Conservation (phyloP, 768 basidiomycete genomes). For the Pleurotus pulmonarius region DNA sequence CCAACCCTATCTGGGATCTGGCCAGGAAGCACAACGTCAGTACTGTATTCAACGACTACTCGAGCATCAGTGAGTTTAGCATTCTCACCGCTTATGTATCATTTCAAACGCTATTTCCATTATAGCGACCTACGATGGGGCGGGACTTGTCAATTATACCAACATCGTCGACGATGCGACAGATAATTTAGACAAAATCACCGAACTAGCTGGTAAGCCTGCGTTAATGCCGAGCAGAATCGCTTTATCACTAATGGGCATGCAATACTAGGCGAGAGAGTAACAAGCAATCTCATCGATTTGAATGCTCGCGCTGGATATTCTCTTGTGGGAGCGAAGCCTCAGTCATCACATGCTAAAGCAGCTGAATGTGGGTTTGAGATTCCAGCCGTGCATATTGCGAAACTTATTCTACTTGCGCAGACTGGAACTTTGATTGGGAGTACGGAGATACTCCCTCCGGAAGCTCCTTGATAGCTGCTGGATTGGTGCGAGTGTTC, state of each 20-base stretch:
- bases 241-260: too few species aligned
- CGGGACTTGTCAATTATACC: slow-evolving; percentile 44
- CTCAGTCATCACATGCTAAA: slow-evolving; percentile 38
- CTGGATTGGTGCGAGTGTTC: slow-evolving; percentile 47
- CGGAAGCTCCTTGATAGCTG: slow-evolving; percentile 60
- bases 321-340: slow-evolving; percentile 41
- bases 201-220: slow-evolving; percentile 39
- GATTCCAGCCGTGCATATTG: slow-evolving; percentile 17
- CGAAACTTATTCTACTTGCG: background rate
- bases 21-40: slow-evolving; percentile 51
- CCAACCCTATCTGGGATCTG: slow-evolving; percentile 59
- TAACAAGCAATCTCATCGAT: slow-evolving; percentile 47
- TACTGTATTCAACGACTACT: slow-evolving; percentile 41
- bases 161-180: slow-evolving; percentile 38
- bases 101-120: background rate
- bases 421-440: slow-evolving; percentile 31
- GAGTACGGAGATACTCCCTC: slow-evolving; percentile 62
- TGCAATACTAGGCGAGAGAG: slow-evolving; percentile 34
- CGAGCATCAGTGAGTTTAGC: slow-evolving; percentile 37
- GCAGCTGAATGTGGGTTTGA: slow-evolving; percentile 55
- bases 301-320: slow-evolving; percentile 52
- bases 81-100: background rate
- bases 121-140: slow-evolving; percentile 53
- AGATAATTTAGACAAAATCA: slow-evolving; percentile 36
- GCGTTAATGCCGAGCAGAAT: too few species aligned